Base-by-base conservation (phyloP, 208 protist genomes). In the Kentomonas sorsogonicus region DNA sequence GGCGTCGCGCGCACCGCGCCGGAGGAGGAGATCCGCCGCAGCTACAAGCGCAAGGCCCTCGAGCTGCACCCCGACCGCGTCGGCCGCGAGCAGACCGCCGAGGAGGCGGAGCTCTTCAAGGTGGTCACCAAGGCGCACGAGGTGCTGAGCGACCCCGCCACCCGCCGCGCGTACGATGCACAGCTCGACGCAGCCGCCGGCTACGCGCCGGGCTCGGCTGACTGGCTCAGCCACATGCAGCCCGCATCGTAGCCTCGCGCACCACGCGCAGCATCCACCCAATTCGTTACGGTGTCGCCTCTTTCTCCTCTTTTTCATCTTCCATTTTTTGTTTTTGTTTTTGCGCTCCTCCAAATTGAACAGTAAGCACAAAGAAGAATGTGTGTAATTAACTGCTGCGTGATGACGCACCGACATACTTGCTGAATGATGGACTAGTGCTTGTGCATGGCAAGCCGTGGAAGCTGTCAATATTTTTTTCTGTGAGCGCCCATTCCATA, bases 101-200 rank as follows among this genome's bases (percentile, higher is more conserved):
- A 96, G 47, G 89, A 95, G 70, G 74, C 77, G 44, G 83, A 91
- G 57, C 65, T 93, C 25, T 95, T 95, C 59, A 92, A 93, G 63
- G 63, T 86, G 23, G 89, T 95, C 66, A 95, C 89, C 9, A 91
- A 93, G 60, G 89, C 89, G 13, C 41, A 95, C 51, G 89, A 95
- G 66, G 69, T 89, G 40, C 69, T 95, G 16, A 74, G 61, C 6
- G 89, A 95, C 59, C 30, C 69, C 0, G 60, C 66, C 33, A 55
- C 79, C 53, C 73, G 83, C 15, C 59, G 59, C 4, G 58, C 80
- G 60, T 95, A 95, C 52, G 86, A 95, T 43, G 60, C 23, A 5
- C 51, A 83, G 47, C 61, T 92, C 18, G 31, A 29, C 4, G 47
- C 66, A 2, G 40, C 55, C 9, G 55, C 45, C 0, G 36, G 45